Percentiles rank a stretch among this genome's conserved stretches.
Evolutionary conservation across 2,329 filamentous ascomycete species (phyloP).

Genomic region (Pyricularia pennisetigena): DNA sequence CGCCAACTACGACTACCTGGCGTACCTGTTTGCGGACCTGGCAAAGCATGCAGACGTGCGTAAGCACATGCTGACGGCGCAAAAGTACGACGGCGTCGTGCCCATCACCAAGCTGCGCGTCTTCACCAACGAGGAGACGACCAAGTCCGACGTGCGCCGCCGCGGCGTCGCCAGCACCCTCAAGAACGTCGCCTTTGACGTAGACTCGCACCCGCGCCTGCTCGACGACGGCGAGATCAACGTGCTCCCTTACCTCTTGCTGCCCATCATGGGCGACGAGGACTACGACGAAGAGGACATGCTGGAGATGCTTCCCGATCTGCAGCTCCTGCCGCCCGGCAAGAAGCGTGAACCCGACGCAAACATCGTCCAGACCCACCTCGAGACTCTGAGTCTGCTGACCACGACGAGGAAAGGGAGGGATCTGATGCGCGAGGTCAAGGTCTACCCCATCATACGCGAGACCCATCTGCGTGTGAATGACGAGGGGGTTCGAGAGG

Average conservation of each 20-base stretch:
- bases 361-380: slow-evolving; percentile 72
- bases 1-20: slow-evolving; percentile 84
- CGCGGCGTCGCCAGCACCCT: slow-evolving; percentile 95
- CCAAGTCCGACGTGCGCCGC: slow-evolving; percentile 60
- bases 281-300: slow-evolving; percentile 83
- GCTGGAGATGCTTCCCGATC: slow-evolving; percentile 76
- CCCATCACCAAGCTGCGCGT: slow-evolving; percentile 87
- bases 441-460: slow-evolving; percentile 81
- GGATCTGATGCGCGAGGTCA: slow-evolving; percentile 62
- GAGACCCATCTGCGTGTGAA: slow-evolving; percentile 74
- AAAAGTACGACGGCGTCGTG: slow-evolving; percentile 73
- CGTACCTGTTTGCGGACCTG: slow-evolving; percentile 89
- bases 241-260: slow-evolving; percentile 76
- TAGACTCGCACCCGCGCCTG: slow-evolving; percentile 61
- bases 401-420: slow-evolving; percentile 69
- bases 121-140: slow-evolving; percentile 72
- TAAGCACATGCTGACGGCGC: slow-evolving; percentile 62
- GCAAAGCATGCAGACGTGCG: slow-evolving; percentile 70
- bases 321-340: slow-evolving; percentile 81
- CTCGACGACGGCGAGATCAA: slow-evolving; percentile 65
- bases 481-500: slow-evolving; percentile 72
- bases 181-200: slow-evolving; percentile 86
- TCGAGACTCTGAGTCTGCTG: slow-evolving; percentile 79
- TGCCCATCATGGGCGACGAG: slow-evolving; percentile 81
- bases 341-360: slow-evolving; percentile 74